Conservation (phyloP, 228 moss, liverwort and hornwort species). For the Sphagnum magellanicum region DNA sequence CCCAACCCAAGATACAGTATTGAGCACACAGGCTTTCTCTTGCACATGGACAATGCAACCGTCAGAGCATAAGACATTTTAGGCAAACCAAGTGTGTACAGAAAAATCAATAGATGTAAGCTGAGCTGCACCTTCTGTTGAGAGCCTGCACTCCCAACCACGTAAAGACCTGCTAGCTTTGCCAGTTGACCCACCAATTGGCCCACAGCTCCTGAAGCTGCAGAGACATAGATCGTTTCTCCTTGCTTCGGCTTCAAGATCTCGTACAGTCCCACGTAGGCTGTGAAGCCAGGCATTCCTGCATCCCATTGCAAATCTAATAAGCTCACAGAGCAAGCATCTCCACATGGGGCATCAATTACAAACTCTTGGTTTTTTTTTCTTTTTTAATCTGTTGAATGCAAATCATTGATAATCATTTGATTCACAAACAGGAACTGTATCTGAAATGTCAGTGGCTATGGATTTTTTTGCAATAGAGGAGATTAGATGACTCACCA, state of each 20-base stretch:
- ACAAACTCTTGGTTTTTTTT: too few species aligned
- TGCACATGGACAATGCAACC: too few species aligned
- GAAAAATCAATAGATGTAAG: not conserved
- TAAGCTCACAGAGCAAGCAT: too few species aligned
- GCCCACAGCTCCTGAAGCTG: conserved; percentile 88
- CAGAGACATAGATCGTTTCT: conserved; percentile 84
- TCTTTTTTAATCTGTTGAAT: too few species aligned
- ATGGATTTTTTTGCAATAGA: too few species aligned
- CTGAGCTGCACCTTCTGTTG: conserved; percentile 47
- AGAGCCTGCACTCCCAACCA: conserved; percentile 90
- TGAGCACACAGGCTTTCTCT: not conserved
- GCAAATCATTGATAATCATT: too few species aligned
- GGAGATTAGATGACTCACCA: conserved; percentile 17
- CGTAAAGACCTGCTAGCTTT: conserved; percentile 59
- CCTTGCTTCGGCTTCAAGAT: conserved; percentile 71
- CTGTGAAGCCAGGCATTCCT: conserved; percentile 95
- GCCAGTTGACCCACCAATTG: conserved; percentile 92
- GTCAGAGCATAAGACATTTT: too few species aligned
- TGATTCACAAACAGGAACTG: too few species aligned
- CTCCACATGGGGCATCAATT: too few species aligned
- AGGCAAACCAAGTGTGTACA: too few species aligned
- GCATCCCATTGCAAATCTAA: conserved; percentile 6
- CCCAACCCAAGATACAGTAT: not conserved
- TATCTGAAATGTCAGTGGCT: too few species aligned
- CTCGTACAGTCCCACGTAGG: conserved; percentile 58